These are phyloP conservation scores for Plectranthus barbatus DNA, from an alignment of 257 asterid species.

Conservation along the genomic window DNA sequence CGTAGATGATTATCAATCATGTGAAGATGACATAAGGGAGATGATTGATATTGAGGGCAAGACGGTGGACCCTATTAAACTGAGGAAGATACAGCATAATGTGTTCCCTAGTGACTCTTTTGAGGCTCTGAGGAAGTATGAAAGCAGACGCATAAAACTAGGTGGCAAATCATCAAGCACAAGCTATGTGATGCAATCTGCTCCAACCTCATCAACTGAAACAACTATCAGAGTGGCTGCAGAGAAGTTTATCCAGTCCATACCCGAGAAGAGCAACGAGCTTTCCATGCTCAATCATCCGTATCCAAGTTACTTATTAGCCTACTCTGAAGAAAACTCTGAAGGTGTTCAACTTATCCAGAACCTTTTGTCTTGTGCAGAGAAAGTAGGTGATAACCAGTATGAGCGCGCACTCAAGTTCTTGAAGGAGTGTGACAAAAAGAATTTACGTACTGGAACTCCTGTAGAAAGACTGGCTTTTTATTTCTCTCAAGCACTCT, in stretches of 20 bases:
- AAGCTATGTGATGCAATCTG: neutral
- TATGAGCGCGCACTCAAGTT: constrained; percentile 18
- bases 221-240: constrained; percentile 31
- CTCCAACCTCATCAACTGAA: neutral
- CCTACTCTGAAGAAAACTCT: constrained; percentile 16
- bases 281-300: constrained; percentile 18
- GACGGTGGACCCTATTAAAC: neutral
- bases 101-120: neutral
- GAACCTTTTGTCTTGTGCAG: constrained; percentile 36
- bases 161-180: neutral
- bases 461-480: constrained; percentile 17
- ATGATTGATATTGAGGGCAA: neutral
- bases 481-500: constrained; percentile 13
- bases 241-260: constrained; percentile 25
- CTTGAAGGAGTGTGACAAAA: constrained; percentile 14
- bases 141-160: neutral
- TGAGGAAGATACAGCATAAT: neutral
- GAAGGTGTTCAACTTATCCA: constrained; percentile 28
- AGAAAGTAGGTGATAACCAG: constrained; percentile 31
- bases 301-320: neutral
- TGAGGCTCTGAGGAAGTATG: constrained; percentile 6
- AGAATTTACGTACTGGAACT: constrained; percentile 17
- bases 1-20: neutral
- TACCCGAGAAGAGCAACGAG: constrained; percentile 1
- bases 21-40: neutral